phyloP scores from a whole-genome alignment of 129 eudicot genomes.

The Chrysanthemum lavandulifolium region DNA sequence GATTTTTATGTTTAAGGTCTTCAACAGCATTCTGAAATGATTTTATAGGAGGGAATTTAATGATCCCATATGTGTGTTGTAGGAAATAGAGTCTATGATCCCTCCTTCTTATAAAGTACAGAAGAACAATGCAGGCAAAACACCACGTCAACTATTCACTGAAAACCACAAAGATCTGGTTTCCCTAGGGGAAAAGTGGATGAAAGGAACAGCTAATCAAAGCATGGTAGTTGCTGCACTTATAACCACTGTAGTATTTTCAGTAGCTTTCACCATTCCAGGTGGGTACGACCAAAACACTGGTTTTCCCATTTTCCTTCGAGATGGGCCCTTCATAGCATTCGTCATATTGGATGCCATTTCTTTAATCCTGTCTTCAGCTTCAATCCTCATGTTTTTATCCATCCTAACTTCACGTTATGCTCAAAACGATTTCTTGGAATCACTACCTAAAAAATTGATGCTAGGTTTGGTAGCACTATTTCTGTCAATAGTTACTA shows the following conservation, averaged over 20 bases:
- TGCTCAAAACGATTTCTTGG: conserved; percentile 1
- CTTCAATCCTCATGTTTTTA: conserved; percentile 30
- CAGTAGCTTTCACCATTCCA: conserved; percentile 25
- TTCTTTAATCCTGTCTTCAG: conserved; percentile 25
- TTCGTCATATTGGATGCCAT: conserved; percentile 28
- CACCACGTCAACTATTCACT: conserved; percentile 24
- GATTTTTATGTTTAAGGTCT: neutral
- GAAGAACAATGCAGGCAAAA: conserved; percentile 20
- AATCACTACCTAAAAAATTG: neutral
- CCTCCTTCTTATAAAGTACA: conserved; percentile 21
- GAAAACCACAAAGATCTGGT: conserved; percentile 25
- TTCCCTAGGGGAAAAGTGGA: conserved; percentile 22
- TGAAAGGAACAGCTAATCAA: conserved; percentile 25
- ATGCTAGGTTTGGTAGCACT: conserved; percentile 6
- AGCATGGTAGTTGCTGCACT: conserved; percentile 29
- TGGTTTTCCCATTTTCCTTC: conserved; percentile 26
- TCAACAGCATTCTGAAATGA: neutral
- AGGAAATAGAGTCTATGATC: conserved; percentile 19
- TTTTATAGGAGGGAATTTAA: too few species aligned
- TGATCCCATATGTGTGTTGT: neutral
- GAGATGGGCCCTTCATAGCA: conserved; percentile 2
- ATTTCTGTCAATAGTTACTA: conserved; percentile 18
- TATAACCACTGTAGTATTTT: conserved; percentile 26
- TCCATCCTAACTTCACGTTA: conserved; percentile 26
- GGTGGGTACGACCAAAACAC: conserved; percentile 31